Evolutionary conservation across 345 rosid species (phyloP).

Genomic region (Brassica incana): DNA sequence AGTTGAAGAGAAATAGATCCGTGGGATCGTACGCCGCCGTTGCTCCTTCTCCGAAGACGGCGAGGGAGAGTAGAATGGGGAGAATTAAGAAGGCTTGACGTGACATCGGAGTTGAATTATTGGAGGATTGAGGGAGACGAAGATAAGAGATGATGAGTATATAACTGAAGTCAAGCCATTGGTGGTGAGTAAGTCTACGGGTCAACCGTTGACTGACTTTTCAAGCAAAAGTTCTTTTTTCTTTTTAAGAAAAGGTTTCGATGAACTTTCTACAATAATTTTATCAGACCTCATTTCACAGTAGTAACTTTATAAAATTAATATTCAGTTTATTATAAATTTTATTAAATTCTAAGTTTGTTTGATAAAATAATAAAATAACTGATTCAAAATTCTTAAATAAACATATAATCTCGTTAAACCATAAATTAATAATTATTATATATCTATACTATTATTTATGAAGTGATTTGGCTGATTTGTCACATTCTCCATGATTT

Average conservation of each 20-base stretch:
- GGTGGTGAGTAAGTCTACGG: slow-evolving; percentile 6
- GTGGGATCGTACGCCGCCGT: neutral
- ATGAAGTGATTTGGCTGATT: too few relatives aligned
- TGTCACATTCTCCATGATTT: too few relatives aligned
- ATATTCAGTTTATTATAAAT: too few relatives aligned
- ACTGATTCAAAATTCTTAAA: too few relatives aligned
- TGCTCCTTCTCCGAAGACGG: neutral
- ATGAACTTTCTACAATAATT: neutral
- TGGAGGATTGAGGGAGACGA: neutral
- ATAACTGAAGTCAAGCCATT: neutral
- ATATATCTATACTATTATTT: too few relatives aligned
- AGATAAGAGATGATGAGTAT: neutral
- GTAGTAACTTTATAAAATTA: too few relatives aligned
- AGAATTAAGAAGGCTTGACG: neutral
- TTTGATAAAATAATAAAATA: too few relatives aligned
- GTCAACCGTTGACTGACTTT: slow-evolving; percentile 25
- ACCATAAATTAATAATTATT: too few relatives aligned
- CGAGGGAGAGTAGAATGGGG: neutral
- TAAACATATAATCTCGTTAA: too few relatives aligned
- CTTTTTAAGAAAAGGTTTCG: neutral
- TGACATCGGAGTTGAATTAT: slow-evolving; percentile 1
- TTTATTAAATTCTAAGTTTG: too few relatives aligned
- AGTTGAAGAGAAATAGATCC: slow-evolving; percentile 15
- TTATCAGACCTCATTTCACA: too few relatives aligned
- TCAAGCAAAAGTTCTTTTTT: neutral